phyloP scores from a whole-genome alignment of 257 asterid species.

The Cruciata laevipes region DNA sequence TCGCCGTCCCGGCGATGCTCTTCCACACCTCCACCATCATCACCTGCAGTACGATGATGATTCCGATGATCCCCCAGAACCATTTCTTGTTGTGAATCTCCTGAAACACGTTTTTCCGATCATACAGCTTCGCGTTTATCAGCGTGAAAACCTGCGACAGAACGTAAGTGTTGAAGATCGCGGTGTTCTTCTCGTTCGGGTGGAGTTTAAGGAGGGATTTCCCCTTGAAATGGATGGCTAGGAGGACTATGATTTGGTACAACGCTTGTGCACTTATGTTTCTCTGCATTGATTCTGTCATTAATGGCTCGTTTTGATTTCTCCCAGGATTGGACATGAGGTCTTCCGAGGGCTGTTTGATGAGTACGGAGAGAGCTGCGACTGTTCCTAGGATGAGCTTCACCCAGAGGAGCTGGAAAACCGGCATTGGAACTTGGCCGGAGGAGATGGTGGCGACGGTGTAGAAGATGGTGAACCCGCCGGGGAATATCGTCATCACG shows the following conservation, averaged over 20 bases:
- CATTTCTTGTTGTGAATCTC: constrained; percentile 15
- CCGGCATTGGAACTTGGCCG: constrained; percentile 20
- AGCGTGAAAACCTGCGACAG: constrained; percentile 20
- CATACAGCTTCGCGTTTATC: constrained; percentile 7
- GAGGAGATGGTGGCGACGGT: constrained; percentile 1
- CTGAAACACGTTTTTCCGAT: constrained; percentile 1
- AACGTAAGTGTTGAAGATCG: constrained; percentile 18
- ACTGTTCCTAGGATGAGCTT: constrained; percentile 14
- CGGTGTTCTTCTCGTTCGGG: constrained; percentile 14
- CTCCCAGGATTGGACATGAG: constrained; percentile 14
- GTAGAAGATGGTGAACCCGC: constrained; percentile 5
- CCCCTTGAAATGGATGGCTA: constrained; percentile 19
- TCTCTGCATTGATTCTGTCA: constrained; percentile 1
- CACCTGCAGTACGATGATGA: constrained; percentile 4
- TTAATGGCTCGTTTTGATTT: not conserved
- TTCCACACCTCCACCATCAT: constrained; percentile 15
- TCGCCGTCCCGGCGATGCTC: constrained; percentile 12
- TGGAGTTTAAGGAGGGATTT: constrained; percentile 9
- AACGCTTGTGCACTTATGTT: constrained; percentile 10
- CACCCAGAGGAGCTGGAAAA: constrained; percentile 21
- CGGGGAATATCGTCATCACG: constrained; percentile 8
- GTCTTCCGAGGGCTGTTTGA: constrained; percentile 15
- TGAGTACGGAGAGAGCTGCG: constrained; percentile 14
- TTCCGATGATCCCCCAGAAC: constrained; percentile 17
- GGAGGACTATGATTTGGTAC: constrained; percentile 13